phyloP scores from a whole-genome alignment of 805 yeast genomes.

The Teunomyces gatunensis region DNA sequence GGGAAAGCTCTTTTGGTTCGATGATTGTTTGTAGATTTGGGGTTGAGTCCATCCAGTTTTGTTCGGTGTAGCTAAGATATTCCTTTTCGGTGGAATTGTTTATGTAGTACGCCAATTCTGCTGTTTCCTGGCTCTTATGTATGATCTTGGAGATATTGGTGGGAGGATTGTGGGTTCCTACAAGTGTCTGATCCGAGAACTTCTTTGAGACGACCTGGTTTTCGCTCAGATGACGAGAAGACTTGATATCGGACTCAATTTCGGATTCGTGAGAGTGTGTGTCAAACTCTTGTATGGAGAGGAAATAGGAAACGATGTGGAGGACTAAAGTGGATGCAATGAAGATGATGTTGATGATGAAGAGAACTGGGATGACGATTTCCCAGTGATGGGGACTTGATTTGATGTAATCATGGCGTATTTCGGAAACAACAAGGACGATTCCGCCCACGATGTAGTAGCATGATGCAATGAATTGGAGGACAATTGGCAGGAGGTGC shows the following conservation, averaged over 20 bases:
- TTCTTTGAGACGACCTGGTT: constrained; percentile 6
- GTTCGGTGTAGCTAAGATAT: constrained; percentile 8
- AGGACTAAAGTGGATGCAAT: constrained; percentile 2
- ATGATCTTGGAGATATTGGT: neutral
- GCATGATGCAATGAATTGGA: neutral
- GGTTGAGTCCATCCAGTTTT: constrained; percentile 22
- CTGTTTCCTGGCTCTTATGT: constrained; percentile 5
- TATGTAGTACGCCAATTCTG: constrained; percentile 7
- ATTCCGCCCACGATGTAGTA: constrained; percentile 7
- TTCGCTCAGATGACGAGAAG: neutral
- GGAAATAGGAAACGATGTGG: constrained; percentile 1
- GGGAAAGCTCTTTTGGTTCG: neutral
- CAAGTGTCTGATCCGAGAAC: constrained; percentile 10
- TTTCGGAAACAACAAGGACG: constrained; percentile 3
- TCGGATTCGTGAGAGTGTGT: neutral
- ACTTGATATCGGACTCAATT: neutral
- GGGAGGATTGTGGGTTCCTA: neutral
- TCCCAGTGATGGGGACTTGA: constrained; percentile 3
- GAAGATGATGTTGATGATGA: constrained; percentile 7
- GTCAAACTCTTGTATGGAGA: neutral
- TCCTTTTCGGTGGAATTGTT: constrained; percentile 8
- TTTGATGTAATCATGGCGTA: neutral
- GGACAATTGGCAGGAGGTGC: neutral
- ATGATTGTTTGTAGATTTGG: constrained; percentile 2
- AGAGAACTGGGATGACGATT: constrained; percentile 1